Evolutionary conservation across 2,329 filamentous ascomycete species (phyloP), one percentile per base, ranked within the genome.

Genomic region (Pseudogymnoascus sp.): DNA sequence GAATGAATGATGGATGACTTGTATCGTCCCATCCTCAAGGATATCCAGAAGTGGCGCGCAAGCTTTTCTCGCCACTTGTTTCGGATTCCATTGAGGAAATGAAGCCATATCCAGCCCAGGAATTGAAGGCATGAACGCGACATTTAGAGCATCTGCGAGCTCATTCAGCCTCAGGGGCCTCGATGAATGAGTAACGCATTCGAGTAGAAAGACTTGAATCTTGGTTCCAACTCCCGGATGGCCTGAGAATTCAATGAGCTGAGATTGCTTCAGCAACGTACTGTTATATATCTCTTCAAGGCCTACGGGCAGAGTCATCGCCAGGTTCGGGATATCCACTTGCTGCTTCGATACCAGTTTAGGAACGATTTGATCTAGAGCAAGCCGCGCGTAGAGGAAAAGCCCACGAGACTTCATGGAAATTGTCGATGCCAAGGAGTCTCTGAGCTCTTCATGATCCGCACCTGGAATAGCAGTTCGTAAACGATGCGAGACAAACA

Each of bases 1-100:
- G 42, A 81, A 76, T 0, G 78, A 80, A 61, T 81, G 79, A 65
- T 81, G 79, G 6, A 81, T 75, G 5, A 80, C 73, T 17, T 74
- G 73, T 9, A 80, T 64, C 0, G 75, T 77, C 61, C 79, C 78
- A 59, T 81, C 77, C 17, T 78, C 75, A 2, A 77, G 68, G 19
- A 80, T 69, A 64, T 81, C 78, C 1, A 81, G 65, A 33, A 81
- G 65, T 7, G 77, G 73, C 1, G 77, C 77, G 64, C 76, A 79
- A 6, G 73, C 71, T 10, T 67, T 69, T 26, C 73, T 68, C 33
- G 68, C 71, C 7, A 69, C 64, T 61, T 68, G 65, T 59, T 7
- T 65, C 37, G n/a, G 6, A 15, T 61, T 59, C 35, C 35, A 37
- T 37, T 37, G 35, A n/a, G 35, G 35, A 37, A 37, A 37, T 37